These are phyloP conservation scores for Wallacemonas sp. DNA, from an alignment of 208 protist genomes.

Conservation along the genomic window DNA sequence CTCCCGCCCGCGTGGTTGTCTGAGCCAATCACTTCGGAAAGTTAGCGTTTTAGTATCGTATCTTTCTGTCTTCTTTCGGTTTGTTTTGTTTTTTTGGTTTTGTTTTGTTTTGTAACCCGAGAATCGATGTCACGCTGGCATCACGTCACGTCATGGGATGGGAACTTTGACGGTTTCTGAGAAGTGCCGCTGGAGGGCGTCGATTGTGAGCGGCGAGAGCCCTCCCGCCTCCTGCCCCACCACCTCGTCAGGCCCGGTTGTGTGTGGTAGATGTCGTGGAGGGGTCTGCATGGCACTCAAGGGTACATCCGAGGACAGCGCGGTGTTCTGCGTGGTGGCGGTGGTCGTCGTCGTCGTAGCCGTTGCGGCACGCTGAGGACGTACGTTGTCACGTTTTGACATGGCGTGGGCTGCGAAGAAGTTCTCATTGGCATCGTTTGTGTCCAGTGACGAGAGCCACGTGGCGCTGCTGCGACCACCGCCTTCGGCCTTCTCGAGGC, in stretches of 20 bases:
- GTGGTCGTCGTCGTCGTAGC: neutral
- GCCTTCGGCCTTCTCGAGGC: neutral
- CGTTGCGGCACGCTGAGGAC: neutral
- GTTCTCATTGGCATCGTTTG: neutral
- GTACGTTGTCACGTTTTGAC: too few relatives aligned
- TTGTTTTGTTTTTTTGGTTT: slow-evolving; percentile 14
- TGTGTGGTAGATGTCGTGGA: neutral
- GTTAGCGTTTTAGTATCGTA: too few relatives aligned
- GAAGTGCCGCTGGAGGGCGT: slow-evolving; percentile 21
- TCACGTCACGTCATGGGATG: slow-evolving; percentile 16
- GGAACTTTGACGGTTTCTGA: slow-evolving; percentile 7
- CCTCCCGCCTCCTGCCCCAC: slow-evolving; percentile 1
- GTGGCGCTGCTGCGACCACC: neutral
- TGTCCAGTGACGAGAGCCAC: slow-evolving; percentile 6
- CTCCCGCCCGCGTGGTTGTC: neutral
- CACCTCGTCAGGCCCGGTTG: neutral
- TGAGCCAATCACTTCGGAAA: too few relatives aligned
- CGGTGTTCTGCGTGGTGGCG: neutral
- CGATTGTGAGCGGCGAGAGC: slow-evolving; percentile 26
- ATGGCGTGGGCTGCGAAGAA: neutral
- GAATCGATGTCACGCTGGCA: neutral
- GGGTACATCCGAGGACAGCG: slow-evolving; percentile 15
- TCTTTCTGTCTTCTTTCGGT: neutral
- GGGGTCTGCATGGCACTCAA: slow-evolving; percentile 2
- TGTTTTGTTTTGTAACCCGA: neutral